Evolutionary conservation across 441 rosid genomes (phyloP).

Genomic region (Bruguiera hainesii): DNA sequence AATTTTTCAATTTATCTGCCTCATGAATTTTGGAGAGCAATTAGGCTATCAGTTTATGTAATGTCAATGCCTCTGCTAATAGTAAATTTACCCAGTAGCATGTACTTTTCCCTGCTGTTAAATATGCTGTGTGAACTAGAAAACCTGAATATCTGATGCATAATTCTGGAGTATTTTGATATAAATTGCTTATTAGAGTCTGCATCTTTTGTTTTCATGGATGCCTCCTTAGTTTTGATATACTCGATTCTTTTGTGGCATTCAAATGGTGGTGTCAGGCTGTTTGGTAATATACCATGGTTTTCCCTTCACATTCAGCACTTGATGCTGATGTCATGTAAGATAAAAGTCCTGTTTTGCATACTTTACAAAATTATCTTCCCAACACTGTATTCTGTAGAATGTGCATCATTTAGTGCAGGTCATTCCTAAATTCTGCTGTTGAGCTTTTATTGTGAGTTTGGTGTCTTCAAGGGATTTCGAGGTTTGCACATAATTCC

Average conservation of each 20-base stretch:
- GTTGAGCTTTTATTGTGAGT: conserved; percentile 91
- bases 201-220: neutral
- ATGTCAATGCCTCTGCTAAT: too few relatives aligned
- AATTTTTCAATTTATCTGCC: too few relatives aligned
- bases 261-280: conserved; percentile 29
- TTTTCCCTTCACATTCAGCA: conserved; percentile 56
- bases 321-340: conserved; percentile 91
- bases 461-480: conserved; percentile 88
- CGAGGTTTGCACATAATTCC: conserved; percentile 45
- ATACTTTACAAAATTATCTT: conserved; percentile 15
- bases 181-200: neutral
- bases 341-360: conserved; percentile 36
- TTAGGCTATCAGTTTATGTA: too few relatives aligned
- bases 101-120: too few relatives aligned
- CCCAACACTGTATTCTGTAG: conserved; percentile 16
- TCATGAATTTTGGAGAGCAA: too few relatives aligned
- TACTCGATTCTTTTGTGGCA: conserved; percentile 41
- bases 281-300: conserved; percentile 42
- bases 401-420: conserved; percentile 34
- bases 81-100: too few relatives aligned
- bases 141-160: too few relatives aligned
- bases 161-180: neutral
- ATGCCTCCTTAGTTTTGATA: neutral
- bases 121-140: too few relatives aligned
- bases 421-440: conserved; percentile 90